A percentile compares a stretch with the other conserved stretches of the same genome.
Conservation (phyloP, 2,329 filamentous ascomycete genomes). For the Ophiocordyceps camponoti-leonardi region DNA sequence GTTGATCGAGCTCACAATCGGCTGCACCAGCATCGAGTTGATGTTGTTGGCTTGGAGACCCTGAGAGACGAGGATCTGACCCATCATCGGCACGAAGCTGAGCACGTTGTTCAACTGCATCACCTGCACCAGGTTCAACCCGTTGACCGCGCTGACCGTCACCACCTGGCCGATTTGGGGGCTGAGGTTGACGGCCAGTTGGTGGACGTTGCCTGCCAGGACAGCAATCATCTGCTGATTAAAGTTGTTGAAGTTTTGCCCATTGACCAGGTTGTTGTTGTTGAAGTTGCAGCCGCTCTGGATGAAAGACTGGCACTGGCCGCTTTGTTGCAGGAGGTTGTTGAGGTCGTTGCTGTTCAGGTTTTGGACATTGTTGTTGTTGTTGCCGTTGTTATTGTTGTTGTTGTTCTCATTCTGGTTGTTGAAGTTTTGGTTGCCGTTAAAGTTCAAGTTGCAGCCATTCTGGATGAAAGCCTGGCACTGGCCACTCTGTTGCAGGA, state of each 20-base stretch:
- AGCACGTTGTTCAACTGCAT: neutral
- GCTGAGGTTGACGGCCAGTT: conserved; percentile 5
- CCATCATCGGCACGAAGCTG: neutral
- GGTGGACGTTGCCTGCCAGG: conserved; percentile 7
- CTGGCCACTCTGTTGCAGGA: neutral
- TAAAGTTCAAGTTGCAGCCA: conserved; percentile 1
- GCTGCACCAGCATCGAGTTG: neutral
- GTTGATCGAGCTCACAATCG: neutral
- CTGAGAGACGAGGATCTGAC: neutral
- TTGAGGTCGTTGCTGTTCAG: conserved; percentile 3
- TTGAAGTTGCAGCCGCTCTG: neutral
- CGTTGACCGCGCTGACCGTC: conserved; percentile 8
- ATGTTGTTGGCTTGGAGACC: neutral
- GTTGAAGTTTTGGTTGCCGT: conserved; percentile 1
- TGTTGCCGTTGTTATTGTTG: conserved; percentile 1
- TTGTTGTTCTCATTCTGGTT: conserved; percentile 6
- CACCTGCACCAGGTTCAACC: conserved; percentile 6
- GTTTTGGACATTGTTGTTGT: conserved; percentile 2
- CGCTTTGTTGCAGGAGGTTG: conserved; percentile 1
- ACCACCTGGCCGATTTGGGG: neutral
- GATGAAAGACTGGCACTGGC: neutral
- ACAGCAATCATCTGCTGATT: neutral
- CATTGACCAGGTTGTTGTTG: neutral
- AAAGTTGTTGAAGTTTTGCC: conserved; percentile 1
- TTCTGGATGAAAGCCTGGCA: neutral